Evolutionary conservation across 345 rosid genomes (phyloP), one percentile per base, ranked within the genome.

Genomic region (Jatropha curcas): DNA sequence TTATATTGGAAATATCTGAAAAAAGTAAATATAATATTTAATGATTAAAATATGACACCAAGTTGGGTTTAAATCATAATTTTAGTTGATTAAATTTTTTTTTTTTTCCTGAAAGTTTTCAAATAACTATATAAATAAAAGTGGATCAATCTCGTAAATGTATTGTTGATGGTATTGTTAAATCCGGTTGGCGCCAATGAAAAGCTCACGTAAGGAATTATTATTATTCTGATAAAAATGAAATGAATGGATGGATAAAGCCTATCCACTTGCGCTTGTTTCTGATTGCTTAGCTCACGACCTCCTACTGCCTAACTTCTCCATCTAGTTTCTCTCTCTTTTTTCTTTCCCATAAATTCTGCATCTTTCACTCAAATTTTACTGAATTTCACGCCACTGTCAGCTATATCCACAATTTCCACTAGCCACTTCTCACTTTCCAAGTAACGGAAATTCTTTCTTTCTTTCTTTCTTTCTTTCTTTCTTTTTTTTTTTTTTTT

Each of bases 121-220:
- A n/a, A n/a, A n/a, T n/a, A n/a, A n/a, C n/a, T n/a, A n/a, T n/a
- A n/a, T n/a, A n/a, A n/a, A n/a, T n/a, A n/a, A n/a, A n/a, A n/a
- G n/a, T n/a, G n/a, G n/a, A n/a, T n/a, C n/a, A n/a, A n/a, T n/a
- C n/a, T n/a, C n/a, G n/a, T n/a, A n/a, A n/a, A n/a, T n/a, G 52
- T n/a, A 5, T 4, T 48, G n/a, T 48, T 3, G 16, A 31, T 60
- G 78, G 77, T 65, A 20, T 72, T 59, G 70, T 60, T 60, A 22
- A 33, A 53, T 35, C 76, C 74, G 27, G 78, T 78, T 83, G 82
- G 86, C 86, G 80, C 82, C 84, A 73, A 56, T 33, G 48, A 70
- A 72, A 65, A 17, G 45, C 28, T 19, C 28, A 46, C 56, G 35
- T 37, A 69, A n/a, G n/a, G n/a, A n/a, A n/a, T n/a, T n/a, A n/a